Evolutionary conservation across 768 basidiomycete species (phyloP).

Genomic region (Auricularia heimuer): DNA sequence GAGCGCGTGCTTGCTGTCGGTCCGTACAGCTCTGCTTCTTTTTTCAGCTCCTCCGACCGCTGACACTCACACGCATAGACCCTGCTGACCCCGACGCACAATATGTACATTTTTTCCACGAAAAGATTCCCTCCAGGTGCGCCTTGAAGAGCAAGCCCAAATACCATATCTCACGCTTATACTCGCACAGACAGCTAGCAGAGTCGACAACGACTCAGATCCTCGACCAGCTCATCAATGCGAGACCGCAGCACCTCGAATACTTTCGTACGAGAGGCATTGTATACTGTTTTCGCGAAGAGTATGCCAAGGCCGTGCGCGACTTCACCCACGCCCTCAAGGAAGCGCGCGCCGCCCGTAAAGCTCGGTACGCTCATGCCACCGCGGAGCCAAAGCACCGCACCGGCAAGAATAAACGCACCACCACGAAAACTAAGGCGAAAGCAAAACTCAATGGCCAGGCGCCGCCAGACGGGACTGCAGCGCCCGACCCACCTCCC

Average conservation of each 20-base stretch:
- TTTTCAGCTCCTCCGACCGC: not conserved
- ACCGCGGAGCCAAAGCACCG: conserved; percentile 26
- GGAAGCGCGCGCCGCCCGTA: conserved; percentile 64
- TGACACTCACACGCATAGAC: conserved; percentile 33
- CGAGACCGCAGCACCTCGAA: conserved; percentile 67
- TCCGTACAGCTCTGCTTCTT: conserved; percentile 20
- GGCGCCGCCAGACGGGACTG: conserved; percentile 59
- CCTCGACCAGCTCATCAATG: conserved; percentile 67
- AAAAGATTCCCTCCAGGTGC: conserved; percentile 87
- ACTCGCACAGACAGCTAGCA: conserved; percentile 58
- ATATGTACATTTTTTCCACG: conserved; percentile 91
- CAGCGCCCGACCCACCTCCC: conserved; percentile 25
- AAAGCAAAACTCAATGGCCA: conserved; percentile 38
- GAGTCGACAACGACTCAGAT: conserved; percentile 73
- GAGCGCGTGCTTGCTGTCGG: conserved; percentile 70
- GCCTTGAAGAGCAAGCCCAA: conserved; percentile 13
- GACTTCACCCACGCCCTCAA: conserved; percentile 77
- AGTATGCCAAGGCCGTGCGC: conserved; percentile 60
- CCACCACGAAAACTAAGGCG: conserved; percentile 40
- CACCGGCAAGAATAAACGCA: conserved; percentile 34
- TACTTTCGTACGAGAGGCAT: conserved; percentile 86
- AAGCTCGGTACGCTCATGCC: conserved; percentile 45
- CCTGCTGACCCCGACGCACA: conserved; percentile 67
- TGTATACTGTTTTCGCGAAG: conserved; percentile 81
- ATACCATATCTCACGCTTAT: conserved; percentile 4